A percentile compares a stretch with the other conserved stretches of the same genome.
Evolutionary conservation across 495 filamentous ascomycete species (phyloP).

Genomic region (Bacidia rubella): DNA sequence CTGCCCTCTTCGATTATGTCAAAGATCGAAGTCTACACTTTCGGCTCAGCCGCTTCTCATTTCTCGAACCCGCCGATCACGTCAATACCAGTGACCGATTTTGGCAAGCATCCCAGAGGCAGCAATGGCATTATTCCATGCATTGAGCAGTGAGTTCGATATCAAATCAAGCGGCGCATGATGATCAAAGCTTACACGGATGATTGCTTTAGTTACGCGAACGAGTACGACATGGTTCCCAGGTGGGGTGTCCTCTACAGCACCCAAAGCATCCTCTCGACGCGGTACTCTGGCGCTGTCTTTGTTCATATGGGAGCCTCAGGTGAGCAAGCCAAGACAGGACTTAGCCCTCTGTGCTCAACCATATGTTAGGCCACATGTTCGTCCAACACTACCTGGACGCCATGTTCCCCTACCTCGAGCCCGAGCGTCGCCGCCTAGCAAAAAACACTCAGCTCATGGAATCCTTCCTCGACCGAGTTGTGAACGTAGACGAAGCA

Average conservation of each 20-base stretch:
- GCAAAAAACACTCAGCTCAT: constrained; percentile 11
- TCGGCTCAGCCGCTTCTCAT: constrained; percentile 74
- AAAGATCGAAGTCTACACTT: constrained; percentile 62
- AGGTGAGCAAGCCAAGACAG: not conserved
- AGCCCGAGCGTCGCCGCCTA: constrained; percentile 14
- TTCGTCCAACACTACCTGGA: constrained; percentile 73
- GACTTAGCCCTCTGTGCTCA: too few species aligned
- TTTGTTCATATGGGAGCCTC: constrained; percentile 47
- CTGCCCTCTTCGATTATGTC: constrained; percentile 31
- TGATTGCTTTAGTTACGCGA: constrained; percentile 41
- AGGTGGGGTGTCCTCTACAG: constrained; percentile 65
- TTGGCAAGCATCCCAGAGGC: not conserved
- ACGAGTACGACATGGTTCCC: constrained; percentile 62
- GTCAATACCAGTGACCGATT: constrained; percentile 13
- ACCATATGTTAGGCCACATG: constrained; percentile 42
- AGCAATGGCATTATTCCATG: constrained; percentile 39
- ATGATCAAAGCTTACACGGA: not conserved
- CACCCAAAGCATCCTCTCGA: constrained; percentile 21
- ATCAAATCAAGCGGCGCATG: too few species aligned
- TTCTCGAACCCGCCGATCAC: constrained; percentile 63
- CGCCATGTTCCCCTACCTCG: constrained; percentile 51
- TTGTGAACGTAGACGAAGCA: constrained; percentile 13
- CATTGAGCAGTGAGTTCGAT: constrained; percentile 54
- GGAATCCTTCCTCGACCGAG: constrained; percentile 9
- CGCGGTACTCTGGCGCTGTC: constrained; percentile 60